Conservation (phyloP, 352 stramenopile species). For the Peronosclerospora sorghi region DNA sequence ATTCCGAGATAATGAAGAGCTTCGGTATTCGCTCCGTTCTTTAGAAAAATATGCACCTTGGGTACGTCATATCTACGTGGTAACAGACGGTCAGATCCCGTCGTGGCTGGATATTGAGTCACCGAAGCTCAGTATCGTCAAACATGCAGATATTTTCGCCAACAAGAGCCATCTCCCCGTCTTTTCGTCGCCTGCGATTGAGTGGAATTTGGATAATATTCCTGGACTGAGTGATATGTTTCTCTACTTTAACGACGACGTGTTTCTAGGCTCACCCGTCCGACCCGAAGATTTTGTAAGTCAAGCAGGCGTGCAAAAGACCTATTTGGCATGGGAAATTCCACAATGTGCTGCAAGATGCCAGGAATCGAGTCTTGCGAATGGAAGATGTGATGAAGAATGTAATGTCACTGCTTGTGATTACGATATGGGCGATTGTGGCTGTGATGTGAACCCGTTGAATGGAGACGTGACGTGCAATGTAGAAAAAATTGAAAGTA, state of each 20-base stretch:
- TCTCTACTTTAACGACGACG: slow-evolving; percentile 96
- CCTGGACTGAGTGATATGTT: slow-evolving; percentile 87
- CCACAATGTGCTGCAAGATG: slow-evolving; percentile 82
- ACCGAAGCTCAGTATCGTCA: slow-evolving; percentile 75
- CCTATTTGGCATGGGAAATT: slow-evolving; percentile 90
- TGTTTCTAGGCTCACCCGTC: slow-evolving; percentile 85
- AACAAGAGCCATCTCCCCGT: slow-evolving; percentile 86
- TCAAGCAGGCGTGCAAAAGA: slow-evolving; percentile 77
- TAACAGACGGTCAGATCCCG: slow-evolving; percentile 91
- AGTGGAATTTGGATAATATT: slow-evolving; percentile 90
- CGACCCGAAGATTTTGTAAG: slow-evolving; percentile 89
- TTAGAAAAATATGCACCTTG: slow-evolving; percentile 92
- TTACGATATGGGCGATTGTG: slow-evolving; percentile 91
- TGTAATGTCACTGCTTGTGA: slow-evolving; percentile 86
- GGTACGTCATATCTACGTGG: slow-evolving; percentile 90
- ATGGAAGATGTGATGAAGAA: slow-evolving; percentile 79
- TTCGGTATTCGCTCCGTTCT: slow-evolving; percentile 87
- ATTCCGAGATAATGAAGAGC: slow-evolving; percentile 91
- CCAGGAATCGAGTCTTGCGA: slow-evolving; percentile 54
- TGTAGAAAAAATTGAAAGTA: slow-evolving; percentile 41
- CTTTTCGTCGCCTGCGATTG: slow-evolving; percentile 91
- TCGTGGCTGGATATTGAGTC: slow-evolving; percentile 87
- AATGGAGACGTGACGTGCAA: slow-evolving; percentile 46
- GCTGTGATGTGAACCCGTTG: slow-evolving; percentile 46
- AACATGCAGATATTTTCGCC: slow-evolving; percentile 86